Base-by-base conservation (phyloP, 2,329 filamentous ascomycete genomes). In the Ploettnerulaceae sp. region DNA sequence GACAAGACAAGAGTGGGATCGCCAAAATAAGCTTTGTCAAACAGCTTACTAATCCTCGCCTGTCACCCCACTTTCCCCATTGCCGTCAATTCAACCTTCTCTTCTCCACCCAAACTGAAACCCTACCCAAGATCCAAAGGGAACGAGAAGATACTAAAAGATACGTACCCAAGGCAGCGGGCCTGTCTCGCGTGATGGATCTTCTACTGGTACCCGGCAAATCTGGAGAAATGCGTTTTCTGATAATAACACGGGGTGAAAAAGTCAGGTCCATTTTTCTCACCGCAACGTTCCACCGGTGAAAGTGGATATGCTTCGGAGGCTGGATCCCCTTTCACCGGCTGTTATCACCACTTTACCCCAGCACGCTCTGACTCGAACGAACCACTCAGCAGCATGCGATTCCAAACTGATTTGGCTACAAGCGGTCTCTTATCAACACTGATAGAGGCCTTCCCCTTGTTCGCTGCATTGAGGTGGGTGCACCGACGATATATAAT, bases 401-500 rank as follows among this genome's bases (percentile, higher is more conserved):
- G 15, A 28, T 28, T 39, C 24, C 26, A 26, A 22, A 39, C 17
- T 28, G 14, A 29, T 18, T 17, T 25, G 26, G 24, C 18, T 15
- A 18, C n/a, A n/a, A n/a, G n/a, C n/a, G n/a, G n/a, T 15, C 22
- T 28, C 36, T 39, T 39, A 39, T 39, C 24, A 29, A n/a, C 7
- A n/a, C 24, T 28, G 36, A 39, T 39, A 26, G 11, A 29, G 14
- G n/a, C n/a, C n/a, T 39, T 39, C 36, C 24, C 36, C 36, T 14
- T 22, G 22, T 28, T 39, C 29, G 8, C 36, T 17, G 12, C 24
- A n/a, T 39, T 18, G 15, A 26, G 14, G 15, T 12, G 9, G 21
- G 24, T 28, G 15, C 36, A 17, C 18, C 36, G 36, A 39, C n/a
- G 36, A 28, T 28, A 25, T 39, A 39, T 39, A 39, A 39, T 20